These are phyloP conservation scores for Tylopilus rubrobrunneus DNA, from an alignment of 768 basidiomycete genomes.

Conservation along the genomic window DNA sequence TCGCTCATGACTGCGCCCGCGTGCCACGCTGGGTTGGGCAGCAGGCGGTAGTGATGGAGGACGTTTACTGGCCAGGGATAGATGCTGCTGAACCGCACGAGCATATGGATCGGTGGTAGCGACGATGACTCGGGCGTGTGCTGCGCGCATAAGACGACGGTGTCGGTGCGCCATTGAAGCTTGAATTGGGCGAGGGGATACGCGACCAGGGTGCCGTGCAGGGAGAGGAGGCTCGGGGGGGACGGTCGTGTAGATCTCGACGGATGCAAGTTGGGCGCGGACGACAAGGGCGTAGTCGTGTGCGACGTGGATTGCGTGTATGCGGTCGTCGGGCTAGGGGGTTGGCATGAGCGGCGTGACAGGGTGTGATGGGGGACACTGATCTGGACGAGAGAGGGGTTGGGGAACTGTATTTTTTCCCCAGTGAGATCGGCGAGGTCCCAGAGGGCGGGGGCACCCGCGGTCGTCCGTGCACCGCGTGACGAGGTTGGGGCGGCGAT, in stretches of 20 bases:
- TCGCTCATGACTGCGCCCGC: constrained; percentile 9
- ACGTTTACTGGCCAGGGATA: constrained; percentile 70
- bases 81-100: constrained; percentile 56
- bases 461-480: constrained; percentile 29
- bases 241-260: constrained; percentile 42
- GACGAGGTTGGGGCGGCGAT: constrained; percentile 37
- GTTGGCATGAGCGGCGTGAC: background rate
- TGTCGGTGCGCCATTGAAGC: constrained; percentile 60
- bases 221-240: constrained; percentile 18
- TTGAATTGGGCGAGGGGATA: constrained; percentile 43
- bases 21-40: constrained; percentile 32
- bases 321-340: constrained; percentile 32
- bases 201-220: constrained; percentile 23
- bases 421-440: constrained; percentile 29
- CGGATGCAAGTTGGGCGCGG: constrained; percentile 34
- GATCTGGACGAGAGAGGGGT: constrained; percentile 27
- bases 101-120: constrained; percentile 40
- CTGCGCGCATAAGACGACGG: constrained; percentile 38
- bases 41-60: constrained; percentile 58
- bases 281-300: constrained; percentile 45
- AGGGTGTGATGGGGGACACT: constrained; percentile 14
- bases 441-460: constrained; percentile 34
- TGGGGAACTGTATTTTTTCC: constrained; percentile 35
- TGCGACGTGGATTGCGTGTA: constrained; percentile 42
- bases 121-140: background rate